Conservation (phyloP, 2,329 filamentous ascomycete species). For the Decorospora gaudefroyi region DNA sequence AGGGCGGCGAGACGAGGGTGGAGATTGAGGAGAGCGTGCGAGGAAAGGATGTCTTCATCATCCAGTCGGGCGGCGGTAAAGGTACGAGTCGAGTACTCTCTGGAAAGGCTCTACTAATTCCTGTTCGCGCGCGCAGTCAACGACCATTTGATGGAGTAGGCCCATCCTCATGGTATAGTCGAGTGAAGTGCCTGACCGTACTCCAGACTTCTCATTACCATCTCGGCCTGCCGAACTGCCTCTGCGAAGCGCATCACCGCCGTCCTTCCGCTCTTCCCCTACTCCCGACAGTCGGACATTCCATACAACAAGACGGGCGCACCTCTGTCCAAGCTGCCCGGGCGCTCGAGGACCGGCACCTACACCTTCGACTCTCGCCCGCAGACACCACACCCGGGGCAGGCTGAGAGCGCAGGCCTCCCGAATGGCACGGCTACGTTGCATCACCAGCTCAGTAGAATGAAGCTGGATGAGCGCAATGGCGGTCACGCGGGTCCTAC, state of each 20-base stretch:
- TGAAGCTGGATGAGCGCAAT: slow-evolving; percentile 63
- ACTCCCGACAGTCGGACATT: slow-evolving; percentile 93
- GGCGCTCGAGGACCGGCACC: slow-evolving; percentile 53
- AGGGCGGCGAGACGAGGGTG: slow-evolving; percentile 90
- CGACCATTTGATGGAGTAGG: slow-evolving; percentile 84
- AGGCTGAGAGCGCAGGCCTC: slow-evolving; percentile 67
- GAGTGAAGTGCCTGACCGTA: slow-evolving; percentile 34
- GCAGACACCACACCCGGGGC: slow-evolving; percentile 76
- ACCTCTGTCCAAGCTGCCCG: slow-evolving; percentile 72
- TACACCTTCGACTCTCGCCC: slow-evolving; percentile 93
- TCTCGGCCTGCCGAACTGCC: slow-evolving; percentile 95
- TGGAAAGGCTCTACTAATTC: slow-evolving; percentile 22
- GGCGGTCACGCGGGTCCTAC: slow-evolving; percentile 36
- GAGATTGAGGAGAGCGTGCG: slow-evolving; percentile 96
- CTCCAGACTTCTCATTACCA: slow-evolving; percentile 79
- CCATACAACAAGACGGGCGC: slow-evolving; percentile 96
- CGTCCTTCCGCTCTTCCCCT: slow-evolving; percentile 93
- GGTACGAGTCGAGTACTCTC: slow-evolving; percentile 18
- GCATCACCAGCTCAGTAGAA: slow-evolving; percentile 72
- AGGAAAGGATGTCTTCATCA: slow-evolving; percentile 96
- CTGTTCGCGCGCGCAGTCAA: slow-evolving; percentile 63
- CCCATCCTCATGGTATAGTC: slow-evolving; percentile 32
- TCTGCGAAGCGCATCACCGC: slow-evolving; percentile 92
- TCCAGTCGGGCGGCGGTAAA: slow-evolving; percentile 88
- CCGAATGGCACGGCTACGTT: slow-evolving; percentile 70